Base-by-base conservation (phyloP, 495 filamentous ascomycete genomes). In the Schizothecium vesticola region DNA sequence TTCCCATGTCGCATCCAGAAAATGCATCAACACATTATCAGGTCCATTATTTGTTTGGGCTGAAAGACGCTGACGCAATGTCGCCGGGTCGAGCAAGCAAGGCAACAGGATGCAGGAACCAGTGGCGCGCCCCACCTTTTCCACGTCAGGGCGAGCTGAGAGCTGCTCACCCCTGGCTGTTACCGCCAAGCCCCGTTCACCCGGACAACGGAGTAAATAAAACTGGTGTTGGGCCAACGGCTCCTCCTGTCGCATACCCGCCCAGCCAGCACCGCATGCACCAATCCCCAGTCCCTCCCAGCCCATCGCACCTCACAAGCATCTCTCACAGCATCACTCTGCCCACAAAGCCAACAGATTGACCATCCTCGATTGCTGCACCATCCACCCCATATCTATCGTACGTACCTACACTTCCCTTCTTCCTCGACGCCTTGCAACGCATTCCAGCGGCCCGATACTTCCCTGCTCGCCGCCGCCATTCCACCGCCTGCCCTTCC, bases 121-220 rank as follows among this genome's bases (percentile, higher is more conserved):
- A n/a, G 19, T 4, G 2, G 43, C 26, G 6, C n/a, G 43, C 43
- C 43, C 43, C 43, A n/a, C 43, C 19, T 51, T 51, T 51, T 12
- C 43, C 36, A 16, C 12, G 1, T 0, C 33, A 36, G 33, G 33
- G 12, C 12, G 16, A 51, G 43, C 43, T 51, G 43, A 51, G 11
- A 13, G 43, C 16, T 43, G 5, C 19, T 5, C 16, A 51, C 43
- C 43, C 43, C 43, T 51, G 43, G 6, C 43, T 11, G 31, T 33
- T 33, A 13, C 31, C 43, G 67, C 65, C 64, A 29, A 64, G 51
- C 56, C 57, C 57, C 24, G 36, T 59, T 36, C 75, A 72, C 56
- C 75, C 69, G 70, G 75, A 58, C 75, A 77, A 77, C 73, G 67
- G 71, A 73, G 75, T 77, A 75, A 77, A 77, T 73, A 77, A 76